These are phyloP conservation scores for Euptelea pleiosperma DNA, from an alignment of 164 flowering plant species.

Conservation along the genomic window DNA sequence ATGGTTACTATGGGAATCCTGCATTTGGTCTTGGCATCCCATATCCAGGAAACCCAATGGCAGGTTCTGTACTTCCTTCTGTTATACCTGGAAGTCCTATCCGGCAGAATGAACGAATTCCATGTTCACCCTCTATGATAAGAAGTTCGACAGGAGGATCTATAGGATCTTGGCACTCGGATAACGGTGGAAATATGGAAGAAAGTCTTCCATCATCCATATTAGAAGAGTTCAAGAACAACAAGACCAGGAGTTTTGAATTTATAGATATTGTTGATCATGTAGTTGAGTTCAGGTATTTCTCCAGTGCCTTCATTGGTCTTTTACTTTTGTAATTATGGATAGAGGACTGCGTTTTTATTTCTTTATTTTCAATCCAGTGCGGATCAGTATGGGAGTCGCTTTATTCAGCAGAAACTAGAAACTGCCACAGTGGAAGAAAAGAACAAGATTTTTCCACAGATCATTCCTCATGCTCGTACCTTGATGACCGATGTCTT, in stretches of 20 bases:
- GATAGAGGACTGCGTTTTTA: slow-evolving; percentile 3
- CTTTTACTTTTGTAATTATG: background rate
- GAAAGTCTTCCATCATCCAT: slow-evolving; percentile 45
- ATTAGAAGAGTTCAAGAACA: slow-evolving; percentile 77
- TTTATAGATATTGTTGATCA: slow-evolving; percentile 73
- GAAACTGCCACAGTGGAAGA: slow-evolving; percentile 40
- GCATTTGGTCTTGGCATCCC: slow-evolving; percentile 46
- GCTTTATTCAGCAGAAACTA: slow-evolving; percentile 48
- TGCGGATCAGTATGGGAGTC: slow-evolving; percentile 88
- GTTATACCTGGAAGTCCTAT: slow-evolving; percentile 36
- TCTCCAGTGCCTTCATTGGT: background rate
- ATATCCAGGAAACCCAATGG: slow-evolving; percentile 35
- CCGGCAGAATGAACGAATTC: slow-evolving; percentile 38
- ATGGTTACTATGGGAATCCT: slow-evolving; percentile 38
- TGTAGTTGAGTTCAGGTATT: slow-evolving; percentile 90
- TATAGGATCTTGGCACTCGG: slow-evolving; percentile 41
- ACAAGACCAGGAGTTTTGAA: slow-evolving; percentile 65
- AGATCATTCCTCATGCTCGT: slow-evolving; percentile 38
- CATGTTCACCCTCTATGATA: slow-evolving; percentile 38
- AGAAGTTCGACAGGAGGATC: slow-evolving; percentile 40
- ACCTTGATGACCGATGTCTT: slow-evolving; percentile 45
- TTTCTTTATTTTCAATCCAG: slow-evolving; percentile 32
- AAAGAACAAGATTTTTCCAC: slow-evolving; percentile 32
- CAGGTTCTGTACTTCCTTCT: slow-evolving; percentile 29
- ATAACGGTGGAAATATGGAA: slow-evolving; percentile 37